Evolutionary conservation across 345 rosid genomes (phyloP), one percentile per base, ranked within the genome.

Genomic region (Rhizophora mangle): DNA sequence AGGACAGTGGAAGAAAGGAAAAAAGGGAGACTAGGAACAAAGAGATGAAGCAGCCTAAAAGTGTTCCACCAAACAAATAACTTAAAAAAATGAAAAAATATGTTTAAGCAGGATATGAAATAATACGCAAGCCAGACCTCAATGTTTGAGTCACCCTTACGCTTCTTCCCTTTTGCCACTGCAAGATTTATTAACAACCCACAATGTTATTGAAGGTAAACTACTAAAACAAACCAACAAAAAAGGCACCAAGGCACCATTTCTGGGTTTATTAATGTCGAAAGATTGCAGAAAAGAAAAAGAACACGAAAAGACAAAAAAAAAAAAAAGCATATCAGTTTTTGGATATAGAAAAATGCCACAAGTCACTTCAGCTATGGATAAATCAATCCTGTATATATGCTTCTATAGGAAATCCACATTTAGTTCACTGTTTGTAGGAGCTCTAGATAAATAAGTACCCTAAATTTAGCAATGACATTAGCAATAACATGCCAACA

Each of bases 121-220:
- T 58, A 21, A 29, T 62, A 43, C 27, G 69, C 68, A 78, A 80
- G 76, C 74, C 86, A 65, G 32, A 95, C 99, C 99, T 95, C 97
- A 76, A 78, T 70, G 34, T 86, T 84, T 21, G 93, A 80, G 58
- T 95, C 96, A 67, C 69, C 76, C 86, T 92, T 95, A 72, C 96
- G 90, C 87, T 88, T 95, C 88, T 86, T 92, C 72, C 91, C 96
- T 79, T 83, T 89, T 19, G 85, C 62, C 69, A 67, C 96, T 92
- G 90, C 85, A 85, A 78, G 56, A 74, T 68, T 74, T 55, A 72
- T 30, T 22, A n/a, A 36, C 32, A 54, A 34, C 46, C 62, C 68
- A 39, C 65, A 63, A 74, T 70, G 30, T 55, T 55, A 61, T 29
- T 20, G 37, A n/a, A 43, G 49, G 49, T 13, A 43, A 13, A 43